Percentiles rank a stretch among this genome's conserved stretches.
Conservation (phyloP, 164 flowering plant genomes). For the Liriodendron chinense region DNA sequence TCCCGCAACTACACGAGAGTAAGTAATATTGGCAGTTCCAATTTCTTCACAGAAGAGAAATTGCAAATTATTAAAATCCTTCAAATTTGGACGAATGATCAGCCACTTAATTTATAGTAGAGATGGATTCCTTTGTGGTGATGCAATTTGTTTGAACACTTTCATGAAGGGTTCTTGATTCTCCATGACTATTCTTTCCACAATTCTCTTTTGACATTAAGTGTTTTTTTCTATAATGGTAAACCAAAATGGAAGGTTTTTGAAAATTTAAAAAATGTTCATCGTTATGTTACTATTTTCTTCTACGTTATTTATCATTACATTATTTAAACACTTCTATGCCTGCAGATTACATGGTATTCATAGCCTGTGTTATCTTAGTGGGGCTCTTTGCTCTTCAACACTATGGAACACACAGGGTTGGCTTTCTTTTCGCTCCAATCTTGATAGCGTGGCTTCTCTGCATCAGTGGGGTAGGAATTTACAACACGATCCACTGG, state of each 20-base stretch:
- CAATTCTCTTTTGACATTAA: background rate
- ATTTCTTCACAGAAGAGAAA: background rate
- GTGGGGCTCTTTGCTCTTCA: constrained; percentile 62
- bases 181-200: background rate
- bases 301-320: background rate
- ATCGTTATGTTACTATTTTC: background rate
- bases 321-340: background rate
- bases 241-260: background rate
- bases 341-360: constrained; percentile 36
- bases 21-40: constrained; percentile 16
- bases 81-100: background rate
- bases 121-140: background rate
- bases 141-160: too few relatives aligned
- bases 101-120: background rate
- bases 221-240: background rate
- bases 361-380: constrained; percentile 44
- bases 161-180: background rate
- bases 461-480: constrained; percentile 52
- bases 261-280: background rate
- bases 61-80: background rate
- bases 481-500: constrained; percentile 57
- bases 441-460: constrained; percentile 56
- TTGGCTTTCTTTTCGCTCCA: constrained; percentile 67
- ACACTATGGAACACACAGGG: constrained; percentile 57
- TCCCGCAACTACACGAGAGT: constrained; percentile 38